Conservation (phyloP, 2,329 filamentous ascomycete genomes). For the Stylonectria norvegica region DNA sequence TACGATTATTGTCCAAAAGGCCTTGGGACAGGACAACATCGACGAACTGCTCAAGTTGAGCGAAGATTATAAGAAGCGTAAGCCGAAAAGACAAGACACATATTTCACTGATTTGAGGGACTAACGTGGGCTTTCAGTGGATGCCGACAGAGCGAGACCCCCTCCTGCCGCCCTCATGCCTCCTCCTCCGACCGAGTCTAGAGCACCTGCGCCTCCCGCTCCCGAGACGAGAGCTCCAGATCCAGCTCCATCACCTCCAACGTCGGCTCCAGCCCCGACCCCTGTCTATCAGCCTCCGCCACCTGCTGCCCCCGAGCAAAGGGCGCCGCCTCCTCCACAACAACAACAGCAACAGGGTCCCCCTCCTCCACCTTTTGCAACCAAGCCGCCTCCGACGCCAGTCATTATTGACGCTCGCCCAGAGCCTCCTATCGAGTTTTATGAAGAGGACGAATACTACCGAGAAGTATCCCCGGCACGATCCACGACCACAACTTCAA, state of each 20-base stretch:
- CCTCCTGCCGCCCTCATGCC: constrained; percentile 28
- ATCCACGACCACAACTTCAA: constrained; percentile 35
- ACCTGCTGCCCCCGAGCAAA: constrained; percentile 3
- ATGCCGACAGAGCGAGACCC: constrained; percentile 13
- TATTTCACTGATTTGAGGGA: too few relatives aligned
- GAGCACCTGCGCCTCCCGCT: constrained; percentile 40
- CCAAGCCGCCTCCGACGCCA: constrained; percentile 21
- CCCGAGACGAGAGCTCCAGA: constrained; percentile 25
- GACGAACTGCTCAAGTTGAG: constrained; percentile 83
- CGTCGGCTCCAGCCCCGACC: neutral
- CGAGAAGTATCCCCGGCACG: constrained; percentile 50
- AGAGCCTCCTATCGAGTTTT: constrained; percentile 35
- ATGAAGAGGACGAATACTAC: constrained; percentile 45
- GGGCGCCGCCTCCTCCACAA: constrained; percentile 12
- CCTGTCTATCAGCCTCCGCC: constrained; percentile 4
- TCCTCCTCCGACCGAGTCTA: constrained; percentile 26
- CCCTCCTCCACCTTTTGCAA: constrained; percentile 8
- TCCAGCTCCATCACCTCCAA: constrained; percentile 24
- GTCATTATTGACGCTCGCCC: constrained; percentile 33
- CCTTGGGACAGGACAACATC: constrained; percentile 85
- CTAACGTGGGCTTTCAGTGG: constrained; percentile 11
- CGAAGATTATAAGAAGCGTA: constrained; percentile 67
- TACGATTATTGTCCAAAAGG: constrained; percentile 76
- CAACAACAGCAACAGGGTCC: constrained; percentile 9
- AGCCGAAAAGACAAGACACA: too few relatives aligned